Evolutionary conservation across 768 basidiomycete species (phyloP).

Genomic region (Pulveroboletus sp.): DNA sequence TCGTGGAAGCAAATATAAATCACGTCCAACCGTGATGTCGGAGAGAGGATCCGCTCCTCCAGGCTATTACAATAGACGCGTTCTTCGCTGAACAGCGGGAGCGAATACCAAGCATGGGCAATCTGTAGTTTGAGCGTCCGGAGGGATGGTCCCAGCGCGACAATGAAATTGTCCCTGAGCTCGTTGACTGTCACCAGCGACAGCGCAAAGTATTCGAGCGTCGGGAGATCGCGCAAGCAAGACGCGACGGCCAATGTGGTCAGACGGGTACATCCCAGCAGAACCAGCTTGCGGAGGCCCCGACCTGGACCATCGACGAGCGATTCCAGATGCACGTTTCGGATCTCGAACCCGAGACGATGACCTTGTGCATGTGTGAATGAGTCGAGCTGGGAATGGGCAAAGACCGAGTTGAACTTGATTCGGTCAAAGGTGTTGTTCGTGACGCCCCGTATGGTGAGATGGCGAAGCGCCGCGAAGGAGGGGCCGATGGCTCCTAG

Average conservation of each 20-base stretch:
- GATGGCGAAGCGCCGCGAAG: slow-evolving; percentile 22
- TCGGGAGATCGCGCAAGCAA: slow-evolving; percentile 26
- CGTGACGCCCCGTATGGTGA: slow-evolving; percentile 32
- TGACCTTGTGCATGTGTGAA: slow-evolving; percentile 36
- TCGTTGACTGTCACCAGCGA: slow-evolving; percentile 35
- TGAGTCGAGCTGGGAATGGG: slow-evolving; percentile 28
- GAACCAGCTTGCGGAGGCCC: slow-evolving; percentile 31
- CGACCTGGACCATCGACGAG: slow-evolving; percentile 20
- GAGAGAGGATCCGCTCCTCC: slow-evolving; percentile 20
- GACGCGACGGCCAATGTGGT: slow-evolving; percentile 27
- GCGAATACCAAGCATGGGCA: slow-evolving; percentile 33
- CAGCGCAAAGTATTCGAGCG: slow-evolving; percentile 36
- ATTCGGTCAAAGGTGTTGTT: slow-evolving; percentile 35
- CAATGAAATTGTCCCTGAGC: slow-evolving; percentile 30
- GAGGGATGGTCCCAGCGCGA: slow-evolving; percentile 26
- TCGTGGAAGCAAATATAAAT: slow-evolving; percentile 19
- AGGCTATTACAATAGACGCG: slow-evolving; percentile 28
- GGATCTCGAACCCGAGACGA: slow-evolving; percentile 35
- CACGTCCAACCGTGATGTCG: slow-evolving; percentile 3
- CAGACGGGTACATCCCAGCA: slow-evolving; percentile 35
- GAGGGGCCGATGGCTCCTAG: slow-evolving; percentile 10
- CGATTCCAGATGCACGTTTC: slow-evolving; percentile 32
- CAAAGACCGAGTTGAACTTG: slow-evolving; percentile 26
- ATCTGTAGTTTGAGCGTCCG: slow-evolving; percentile 35
- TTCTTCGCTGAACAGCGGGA: slow-evolving; percentile 31